A percentile compares a stretch with the other conserved stretches of the same genome.
phyloP scores from a whole-genome alignment of 2,329 filamentous ascomycete genomes.

The Aspergillus pseudoviridinutans region DNA sequence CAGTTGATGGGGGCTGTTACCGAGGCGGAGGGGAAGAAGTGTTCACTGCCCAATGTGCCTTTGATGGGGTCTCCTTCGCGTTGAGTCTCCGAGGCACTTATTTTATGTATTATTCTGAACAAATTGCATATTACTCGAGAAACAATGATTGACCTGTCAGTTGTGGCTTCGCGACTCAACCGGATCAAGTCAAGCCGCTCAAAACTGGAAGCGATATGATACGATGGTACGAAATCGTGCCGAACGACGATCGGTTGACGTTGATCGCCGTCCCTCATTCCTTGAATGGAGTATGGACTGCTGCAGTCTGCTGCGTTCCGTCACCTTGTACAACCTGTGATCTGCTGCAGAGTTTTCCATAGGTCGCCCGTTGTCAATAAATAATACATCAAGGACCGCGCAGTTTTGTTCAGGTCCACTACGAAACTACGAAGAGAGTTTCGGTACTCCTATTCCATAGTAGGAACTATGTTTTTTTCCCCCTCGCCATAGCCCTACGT shows the following conservation, averaged over 20 bases:
- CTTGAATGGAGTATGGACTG: background rate
- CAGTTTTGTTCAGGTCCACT: background rate
- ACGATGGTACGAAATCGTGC: background rate
- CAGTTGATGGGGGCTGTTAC: constrained; percentile 30
- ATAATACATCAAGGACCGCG: background rate
- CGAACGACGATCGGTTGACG: background rate
- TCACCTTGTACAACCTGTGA: background rate
- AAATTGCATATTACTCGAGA: background rate
- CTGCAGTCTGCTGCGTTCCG: background rate
- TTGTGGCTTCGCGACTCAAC: background rate
- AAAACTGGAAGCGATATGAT: background rate
- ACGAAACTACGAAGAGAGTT: background rate
- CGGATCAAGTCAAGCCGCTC: background rate
- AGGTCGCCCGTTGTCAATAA: background rate
- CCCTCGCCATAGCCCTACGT: background rate
- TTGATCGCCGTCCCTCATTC: background rate
- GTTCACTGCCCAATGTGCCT: constrained; percentile 10
- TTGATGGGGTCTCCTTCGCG: background rate
- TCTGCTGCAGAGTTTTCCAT: no score
- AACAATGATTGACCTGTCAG: background rate
- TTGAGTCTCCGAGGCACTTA: no score
- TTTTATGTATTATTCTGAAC: background rate
- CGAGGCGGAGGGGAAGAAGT: constrained; percentile 28
- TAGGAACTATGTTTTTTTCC: background rate
- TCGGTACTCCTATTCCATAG: background rate